These are phyloP conservation scores for Kwoniella sp. DNA, from an alignment of 768 basidiomycete species.

Conservation along the genomic window DNA sequence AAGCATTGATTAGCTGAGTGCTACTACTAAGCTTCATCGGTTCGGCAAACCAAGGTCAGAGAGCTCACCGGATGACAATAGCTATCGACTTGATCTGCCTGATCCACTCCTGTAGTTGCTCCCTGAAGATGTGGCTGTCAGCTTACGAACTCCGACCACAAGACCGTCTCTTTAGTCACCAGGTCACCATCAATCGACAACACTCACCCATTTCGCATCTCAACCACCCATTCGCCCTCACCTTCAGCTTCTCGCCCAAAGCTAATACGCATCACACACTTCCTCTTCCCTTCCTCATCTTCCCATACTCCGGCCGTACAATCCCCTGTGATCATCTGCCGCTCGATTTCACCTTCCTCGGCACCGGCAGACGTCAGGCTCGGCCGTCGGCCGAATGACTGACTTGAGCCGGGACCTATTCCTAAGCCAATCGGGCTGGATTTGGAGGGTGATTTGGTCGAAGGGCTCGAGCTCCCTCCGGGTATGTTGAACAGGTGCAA, in stretches of 20 bases:
- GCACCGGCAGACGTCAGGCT: conserved; percentile 11
- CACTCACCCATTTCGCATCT: conserved; percentile 32
- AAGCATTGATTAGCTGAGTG: not conserved
- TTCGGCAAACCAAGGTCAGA: not conserved
- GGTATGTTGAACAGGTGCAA: conserved; percentile 31
- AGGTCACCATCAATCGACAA: too few relatives aligned
- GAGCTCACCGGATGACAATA: conserved; percentile 27
- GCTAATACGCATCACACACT: conserved; percentile 21
- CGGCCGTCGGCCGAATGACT: conserved; percentile 15
- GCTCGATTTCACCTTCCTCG: conserved; percentile 19
- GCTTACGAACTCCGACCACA: too few relatives aligned
- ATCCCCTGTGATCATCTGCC: conserved; percentile 13
- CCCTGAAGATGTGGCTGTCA: conserved; percentile 16
- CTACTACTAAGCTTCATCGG: not conserved
- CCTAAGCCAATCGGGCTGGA: conserved; percentile 6
- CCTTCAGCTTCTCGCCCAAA: conserved; percentile 17
- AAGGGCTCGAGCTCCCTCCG: conserved; percentile 1
- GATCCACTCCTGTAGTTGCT: conserved; percentile 34
- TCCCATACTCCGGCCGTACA: conserved; percentile 22
- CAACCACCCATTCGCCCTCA: conserved; percentile 29
- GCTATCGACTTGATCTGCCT: conserved; percentile 27
- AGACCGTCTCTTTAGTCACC: too few relatives aligned
- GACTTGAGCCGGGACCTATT: conserved; percentile 11
- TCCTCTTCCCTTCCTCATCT: conserved; percentile 13
- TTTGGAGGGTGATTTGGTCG: conserved; percentile 6